Conservation (phyloP, 352 stramenopile species). For the Pythium periplocum region DNA sequence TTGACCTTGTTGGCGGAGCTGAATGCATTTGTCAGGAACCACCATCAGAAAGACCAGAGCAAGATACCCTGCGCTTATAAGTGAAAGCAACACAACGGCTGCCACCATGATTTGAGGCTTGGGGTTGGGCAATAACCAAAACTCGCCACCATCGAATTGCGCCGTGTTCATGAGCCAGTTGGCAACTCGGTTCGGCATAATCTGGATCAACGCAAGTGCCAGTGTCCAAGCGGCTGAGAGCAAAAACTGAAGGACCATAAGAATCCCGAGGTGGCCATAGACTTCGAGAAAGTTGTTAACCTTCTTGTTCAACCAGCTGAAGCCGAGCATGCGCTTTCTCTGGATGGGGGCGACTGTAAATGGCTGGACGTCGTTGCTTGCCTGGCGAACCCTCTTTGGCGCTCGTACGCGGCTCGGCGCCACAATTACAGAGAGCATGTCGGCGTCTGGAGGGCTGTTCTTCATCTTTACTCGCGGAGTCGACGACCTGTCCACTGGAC, state of each 20-base stretch:
- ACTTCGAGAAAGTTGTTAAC: conserved; percentile 21
- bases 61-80: conserved; percentile 30
- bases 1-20: too few relatives aligned
- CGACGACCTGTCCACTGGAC: too few relatives aligned
- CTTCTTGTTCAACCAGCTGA: too few relatives aligned
- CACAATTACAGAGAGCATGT: too few relatives aligned
- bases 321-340: too few relatives aligned
- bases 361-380: too few relatives aligned
- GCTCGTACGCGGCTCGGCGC: too few relatives aligned
- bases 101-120: conserved; percentile 16
- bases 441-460: too few relatives aligned
- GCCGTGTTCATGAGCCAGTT: conserved; percentile 36
- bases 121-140: conserved; percentile 37
- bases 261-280: conserved; percentile 28
- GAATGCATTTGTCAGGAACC: conserved; percentile 8
- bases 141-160: conserved; percentile 38
- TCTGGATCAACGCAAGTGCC: conserved; percentile 31
- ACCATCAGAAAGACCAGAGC: conserved; percentile 29
- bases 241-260: conserved; percentile 36
- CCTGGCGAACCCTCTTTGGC: too few relatives aligned
- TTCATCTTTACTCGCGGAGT: too few relatives aligned
- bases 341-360: too few relatives aligned
- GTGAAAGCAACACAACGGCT: conserved; percentile 18
- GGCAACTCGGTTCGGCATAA: conserved; percentile 25
- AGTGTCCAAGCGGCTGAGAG: conserved; percentile 32